Evolutionary conservation across 1,284 basidiomycete genomes (phyloP).

Genomic region (Cutaneotrichosporon sp.): DNA sequence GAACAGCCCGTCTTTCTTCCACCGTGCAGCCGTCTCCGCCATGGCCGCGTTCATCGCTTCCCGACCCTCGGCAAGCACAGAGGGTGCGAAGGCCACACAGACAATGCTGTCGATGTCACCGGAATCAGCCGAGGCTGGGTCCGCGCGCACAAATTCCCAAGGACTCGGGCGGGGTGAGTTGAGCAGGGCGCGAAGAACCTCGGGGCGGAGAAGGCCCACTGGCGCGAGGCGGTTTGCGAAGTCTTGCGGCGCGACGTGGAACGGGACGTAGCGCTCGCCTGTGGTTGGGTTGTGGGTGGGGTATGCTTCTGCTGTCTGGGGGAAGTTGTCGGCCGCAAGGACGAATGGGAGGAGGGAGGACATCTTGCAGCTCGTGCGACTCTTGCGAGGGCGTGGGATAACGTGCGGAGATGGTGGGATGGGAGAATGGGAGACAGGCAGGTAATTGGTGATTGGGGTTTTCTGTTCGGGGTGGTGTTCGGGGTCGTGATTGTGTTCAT

Average conservation of each 20-base stretch:
- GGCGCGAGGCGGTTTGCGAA: conserved; percentile 2
- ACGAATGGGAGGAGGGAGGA: conserved; percentile 57
- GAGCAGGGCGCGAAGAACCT: conserved; percentile 6
- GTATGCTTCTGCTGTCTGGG: conserved; percentile 18
- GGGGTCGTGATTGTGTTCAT: too few species aligned
- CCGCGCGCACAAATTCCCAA: conserved; percentile 8
- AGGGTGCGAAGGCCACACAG: conserved; percentile 28
- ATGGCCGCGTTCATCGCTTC: conserved; percentile 39
- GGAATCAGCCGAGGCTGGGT: too few species aligned
- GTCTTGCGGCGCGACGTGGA: conserved; percentile 14
- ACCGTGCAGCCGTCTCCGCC: conserved; percentile 36
- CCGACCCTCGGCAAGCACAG: conserved; percentile 23
- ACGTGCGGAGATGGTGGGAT: too few species aligned
- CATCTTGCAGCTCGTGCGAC: too few species aligned
- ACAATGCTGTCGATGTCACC: conserved; percentile 4
- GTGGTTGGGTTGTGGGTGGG: conserved; percentile 17
- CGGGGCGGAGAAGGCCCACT: conserved; percentile 20
- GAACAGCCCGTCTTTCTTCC: conserved; percentile 46
- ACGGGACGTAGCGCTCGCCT: conserved; percentile 13
- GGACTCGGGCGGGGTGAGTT: not conserved
- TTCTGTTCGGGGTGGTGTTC: too few species aligned
- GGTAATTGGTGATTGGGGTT: too few species aligned
- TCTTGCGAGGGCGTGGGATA: too few species aligned
- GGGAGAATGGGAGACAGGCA: too few species aligned
- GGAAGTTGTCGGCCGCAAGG: conserved; percentile 61